These are phyloP conservation scores for Collariella sp. DNA, from an alignment of 495 filamentous ascomycete genomes.

Conservation along the genomic window DNA sequence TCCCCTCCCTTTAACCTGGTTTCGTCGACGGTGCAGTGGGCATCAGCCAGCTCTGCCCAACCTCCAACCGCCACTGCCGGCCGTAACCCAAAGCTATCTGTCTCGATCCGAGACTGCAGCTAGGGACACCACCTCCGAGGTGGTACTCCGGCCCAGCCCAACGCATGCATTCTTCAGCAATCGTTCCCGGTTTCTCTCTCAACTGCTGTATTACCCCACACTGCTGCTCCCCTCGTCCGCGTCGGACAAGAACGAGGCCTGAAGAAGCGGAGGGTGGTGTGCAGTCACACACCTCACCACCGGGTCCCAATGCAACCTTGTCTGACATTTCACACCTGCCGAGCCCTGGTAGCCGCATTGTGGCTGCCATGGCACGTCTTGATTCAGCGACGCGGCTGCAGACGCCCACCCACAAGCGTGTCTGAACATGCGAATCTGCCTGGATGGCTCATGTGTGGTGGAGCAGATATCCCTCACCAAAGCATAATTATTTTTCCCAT, in stretches of 20 bases:
- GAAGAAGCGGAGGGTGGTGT: too few relatives aligned
- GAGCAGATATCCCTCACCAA: neutral
- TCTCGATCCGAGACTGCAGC: neutral
- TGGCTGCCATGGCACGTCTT: neutral
- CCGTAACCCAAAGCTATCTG: neutral
- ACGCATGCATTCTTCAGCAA: neutral
- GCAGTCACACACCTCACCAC: too few relatives aligned
- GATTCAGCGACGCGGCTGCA: neutral
- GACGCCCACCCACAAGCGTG: neutral
- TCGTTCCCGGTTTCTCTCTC: neutral
- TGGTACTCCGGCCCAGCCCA: neutral
- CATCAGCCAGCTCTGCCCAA: too few relatives aligned
- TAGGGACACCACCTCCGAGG: neutral
- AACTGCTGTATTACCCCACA: neutral
- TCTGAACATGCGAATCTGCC: too few relatives aligned
- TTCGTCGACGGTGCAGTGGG: neutral
- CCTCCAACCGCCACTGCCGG: slow-evolving; percentile 1
- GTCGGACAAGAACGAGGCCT: neutral
- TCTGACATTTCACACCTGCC: neutral
- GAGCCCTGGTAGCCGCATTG: neutral
- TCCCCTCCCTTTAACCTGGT: neutral
- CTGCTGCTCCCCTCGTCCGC: neutral
- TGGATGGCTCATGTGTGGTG: neutral
- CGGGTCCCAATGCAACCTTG: neutral
- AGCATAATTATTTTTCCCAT: neutral